phyloP scores from a whole-genome alignment of 345 rosid genomes.

The Noccaea bulbosa region DNA sequence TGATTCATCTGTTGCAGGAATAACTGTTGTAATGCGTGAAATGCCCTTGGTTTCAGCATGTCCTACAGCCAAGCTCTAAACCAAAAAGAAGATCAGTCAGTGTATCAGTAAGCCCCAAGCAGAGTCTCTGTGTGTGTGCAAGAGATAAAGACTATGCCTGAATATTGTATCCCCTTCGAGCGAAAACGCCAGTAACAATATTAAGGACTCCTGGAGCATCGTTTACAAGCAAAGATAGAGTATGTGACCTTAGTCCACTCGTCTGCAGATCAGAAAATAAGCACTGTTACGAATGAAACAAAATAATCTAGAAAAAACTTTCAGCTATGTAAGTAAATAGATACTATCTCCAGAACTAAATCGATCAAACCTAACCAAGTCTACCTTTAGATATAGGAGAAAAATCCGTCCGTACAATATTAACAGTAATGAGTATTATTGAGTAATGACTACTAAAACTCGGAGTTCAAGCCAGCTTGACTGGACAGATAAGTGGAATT shows the following conservation, averaged over 20 bases:
- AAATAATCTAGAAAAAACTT: not conserved
- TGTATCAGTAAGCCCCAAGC: conserved; percentile 5
- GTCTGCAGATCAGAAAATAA: conserved; percentile 54
- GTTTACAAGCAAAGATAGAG: conserved; percentile 78
- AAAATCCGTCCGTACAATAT: not conserved
- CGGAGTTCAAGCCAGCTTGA: conserved; percentile 13
- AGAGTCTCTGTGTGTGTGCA: not conserved
- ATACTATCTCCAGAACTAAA: conserved; percentile 7
- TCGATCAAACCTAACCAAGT: conserved; percentile 15
- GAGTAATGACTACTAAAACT: not conserved
- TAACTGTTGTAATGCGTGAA: conserved; percentile 49
- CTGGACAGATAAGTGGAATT: conserved; percentile 3
- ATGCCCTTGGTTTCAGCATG: conserved; percentile 50
- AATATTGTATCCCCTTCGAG: conserved; percentile 88
- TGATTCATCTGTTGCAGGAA: conserved; percentile 52
- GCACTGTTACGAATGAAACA: conserved; percentile 5
- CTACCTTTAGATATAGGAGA: conserved; percentile 1
- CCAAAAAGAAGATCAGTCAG: conserved; percentile 3
- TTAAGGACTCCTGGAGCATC: conserved; percentile 90
- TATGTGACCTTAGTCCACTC: conserved; percentile 79
- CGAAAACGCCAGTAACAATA: conserved; percentile 73
- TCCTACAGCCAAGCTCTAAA: conserved; percentile 50
- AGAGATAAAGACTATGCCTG: conserved; percentile 58
- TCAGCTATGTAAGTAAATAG: not conserved
- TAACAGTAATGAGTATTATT: not conserved